phyloP scores from a whole-genome alignment of 768 basidiomycete genomes.

The Trametes cinnabarina region DNA sequence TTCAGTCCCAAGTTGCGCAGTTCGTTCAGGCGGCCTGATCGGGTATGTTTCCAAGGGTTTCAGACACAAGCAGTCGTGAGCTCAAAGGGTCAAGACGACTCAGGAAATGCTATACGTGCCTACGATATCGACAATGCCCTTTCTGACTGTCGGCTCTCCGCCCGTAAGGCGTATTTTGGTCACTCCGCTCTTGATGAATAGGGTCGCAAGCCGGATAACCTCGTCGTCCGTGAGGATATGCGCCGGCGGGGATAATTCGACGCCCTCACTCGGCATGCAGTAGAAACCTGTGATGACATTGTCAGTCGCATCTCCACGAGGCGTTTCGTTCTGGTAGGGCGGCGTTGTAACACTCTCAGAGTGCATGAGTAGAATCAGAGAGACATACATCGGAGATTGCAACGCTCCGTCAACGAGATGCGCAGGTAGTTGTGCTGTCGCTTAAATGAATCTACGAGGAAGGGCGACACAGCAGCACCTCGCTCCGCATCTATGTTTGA shows the following conservation, averaged over 20 bases:
- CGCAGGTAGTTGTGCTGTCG: constrained; percentile 84
- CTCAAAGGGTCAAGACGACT: neutral
- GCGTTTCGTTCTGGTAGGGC: constrained; percentile 6
- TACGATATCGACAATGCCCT: constrained; percentile 68
- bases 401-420: constrained; percentile 82
- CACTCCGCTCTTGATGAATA: constrained; percentile 82
- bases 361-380: neutral
- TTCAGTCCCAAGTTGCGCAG: constrained; percentile 61
- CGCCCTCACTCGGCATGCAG: constrained; percentile 84
- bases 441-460: constrained; percentile 62
- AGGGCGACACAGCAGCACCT: constrained; percentile 43
- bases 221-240: constrained; percentile 77
- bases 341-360: neutral
- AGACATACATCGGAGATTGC: constrained; percentile 77
- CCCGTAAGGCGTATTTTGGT: constrained; percentile 87
- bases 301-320: constrained; percentile 1
- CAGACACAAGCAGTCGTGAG: neutral
- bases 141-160: constrained; percentile 84
- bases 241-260: constrained; percentile 67
- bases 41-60: neutral
- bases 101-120: constrained; percentile 38
- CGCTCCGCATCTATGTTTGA: constrained; percentile 47
- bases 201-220: constrained; percentile 62
- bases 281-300: constrained; percentile 64
- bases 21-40: constrained; percentile 55